Conservation (phyloP, 2,329 filamentous ascomycete genomes). For the Bipolaris oryzae region DNA sequence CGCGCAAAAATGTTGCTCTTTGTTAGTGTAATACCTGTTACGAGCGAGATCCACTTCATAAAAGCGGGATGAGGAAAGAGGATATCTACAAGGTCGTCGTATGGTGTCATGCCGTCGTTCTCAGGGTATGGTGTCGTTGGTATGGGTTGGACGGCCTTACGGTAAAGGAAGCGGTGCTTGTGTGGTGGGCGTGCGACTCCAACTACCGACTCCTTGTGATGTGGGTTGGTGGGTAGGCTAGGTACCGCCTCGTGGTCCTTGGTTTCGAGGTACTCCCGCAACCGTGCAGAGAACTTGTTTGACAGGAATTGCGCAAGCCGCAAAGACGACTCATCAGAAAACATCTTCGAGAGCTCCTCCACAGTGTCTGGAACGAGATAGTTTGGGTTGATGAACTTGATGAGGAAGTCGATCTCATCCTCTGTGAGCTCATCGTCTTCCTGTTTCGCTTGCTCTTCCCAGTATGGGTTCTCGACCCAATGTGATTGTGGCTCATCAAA, state of each 20-base stretch:
- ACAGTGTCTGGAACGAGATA: constrained; percentile 93
- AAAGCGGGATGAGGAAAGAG: constrained; percentile 86
- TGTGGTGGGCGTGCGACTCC: constrained; percentile 83
- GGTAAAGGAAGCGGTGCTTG: constrained; percentile 91
- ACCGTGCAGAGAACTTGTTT: constrained; percentile 73
- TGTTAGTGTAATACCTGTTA: constrained; percentile 75
- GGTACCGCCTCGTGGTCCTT: constrained; percentile 53
- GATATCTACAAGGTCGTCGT: constrained; percentile 79
- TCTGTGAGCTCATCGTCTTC: constrained; percentile 69
- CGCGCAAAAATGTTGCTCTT: constrained; percentile 80
- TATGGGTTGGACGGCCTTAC: constrained; percentile 59
- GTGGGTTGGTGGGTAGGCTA: constrained; percentile 46
- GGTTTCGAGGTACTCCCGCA: constrained; percentile 75
- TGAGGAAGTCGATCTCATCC: constrained; percentile 83
- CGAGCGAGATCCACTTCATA: constrained; percentile 84
- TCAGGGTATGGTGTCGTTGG: constrained; percentile 43
- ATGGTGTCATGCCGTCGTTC: constrained; percentile 47
- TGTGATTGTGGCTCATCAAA: constrained; percentile 79
- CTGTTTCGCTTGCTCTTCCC: constrained; percentile 48
- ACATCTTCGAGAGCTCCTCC: constrained; percentile 78
- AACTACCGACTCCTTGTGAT: constrained; percentile 49
- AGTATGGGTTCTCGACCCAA: constrained; percentile 54
- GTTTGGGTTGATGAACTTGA: constrained; percentile 86
- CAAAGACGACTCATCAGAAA: constrained; percentile 82
- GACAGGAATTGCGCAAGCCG: constrained; percentile 79